Base-by-base conservation (phyloP, 805 yeast genomes). In the Candida awuae region DNA sequence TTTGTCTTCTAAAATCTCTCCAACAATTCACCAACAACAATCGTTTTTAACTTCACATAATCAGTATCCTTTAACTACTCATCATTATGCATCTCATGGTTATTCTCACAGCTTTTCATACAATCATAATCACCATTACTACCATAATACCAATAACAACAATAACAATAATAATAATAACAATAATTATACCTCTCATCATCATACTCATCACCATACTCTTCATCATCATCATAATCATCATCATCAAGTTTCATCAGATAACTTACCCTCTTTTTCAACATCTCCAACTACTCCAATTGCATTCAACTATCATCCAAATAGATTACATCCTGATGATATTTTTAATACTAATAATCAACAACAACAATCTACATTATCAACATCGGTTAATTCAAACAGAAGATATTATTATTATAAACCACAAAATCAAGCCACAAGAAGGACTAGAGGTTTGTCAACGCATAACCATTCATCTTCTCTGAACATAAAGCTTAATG, bases 371-470 rank as follows among this genome's bases (percentile, higher is more conserved):
- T n/a, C 45, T 21, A 19, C 29, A 4, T 32, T 31, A 16, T 34
- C 46, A n/a, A 27, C 43, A n/a, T 41, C 48, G 2, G 41, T 46
- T 9, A 42, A 46, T 19, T 42, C 55, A n/a, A 38, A 54, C 5
- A 48, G 60, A 34, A 48, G 59, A 37, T 53, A 53, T 14, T 51
- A 54, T 38, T 56, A 54, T 30, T 47, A 48, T 16, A 55, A 53
- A 41, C 38, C 51, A 39, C 19, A 44, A 48, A 31, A 32, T 6
- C 42, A 42, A 29, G 31, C n/a, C 10, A 13, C 38, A 17, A 39
- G 48, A 17, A 34, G 48, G 21, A 30, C 46, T 8, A 22, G 42
- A 30, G 43, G 47, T 3, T 41, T 50, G 3, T 23, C 51, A 17
- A 41, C 48, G 19, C 8, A 27, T 41, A 30, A 12, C 25, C 32